phyloP scores from a whole-genome alignment of 2,329 filamentous ascomycete genomes.

The Aspergillus caelatus region DNA sequence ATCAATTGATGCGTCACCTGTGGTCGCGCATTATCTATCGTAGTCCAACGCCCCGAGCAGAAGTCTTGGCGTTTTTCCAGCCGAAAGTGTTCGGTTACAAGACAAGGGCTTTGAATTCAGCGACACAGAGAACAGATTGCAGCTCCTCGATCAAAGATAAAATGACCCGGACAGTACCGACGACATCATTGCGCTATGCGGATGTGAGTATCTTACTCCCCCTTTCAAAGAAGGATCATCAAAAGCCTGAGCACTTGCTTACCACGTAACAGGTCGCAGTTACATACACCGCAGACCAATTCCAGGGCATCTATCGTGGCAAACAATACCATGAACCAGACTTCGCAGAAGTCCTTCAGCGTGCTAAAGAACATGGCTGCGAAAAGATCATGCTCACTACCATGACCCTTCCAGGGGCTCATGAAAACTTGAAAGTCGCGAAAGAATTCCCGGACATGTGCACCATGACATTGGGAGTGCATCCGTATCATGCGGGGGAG shows the following conservation, averaged over 20 bases:
- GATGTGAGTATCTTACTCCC: conserved; percentile 13
- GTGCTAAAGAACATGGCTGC: conserved; percentile 24
- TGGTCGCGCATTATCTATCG: not conserved
- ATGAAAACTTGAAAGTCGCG: conserved; percentile 45
- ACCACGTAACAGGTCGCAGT: conserved; percentile 27
- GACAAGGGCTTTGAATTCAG: not conserved
- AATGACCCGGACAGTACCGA: not conserved
- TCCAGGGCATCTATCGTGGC: conserved; percentile 54
- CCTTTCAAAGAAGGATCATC: not conserved
- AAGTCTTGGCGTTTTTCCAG: not conserved
- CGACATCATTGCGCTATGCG: conserved; percentile 8
- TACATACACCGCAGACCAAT: conserved; percentile 41
- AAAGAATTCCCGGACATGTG: conserved; percentile 37
- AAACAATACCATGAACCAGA: conserved; percentile 54
- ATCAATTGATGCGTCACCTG: not conserved
- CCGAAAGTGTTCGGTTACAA: not conserved
- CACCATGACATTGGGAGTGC: conserved; percentile 53
- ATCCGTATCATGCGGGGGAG: conserved; percentile 55
- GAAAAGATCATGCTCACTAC: conserved; percentile 33
- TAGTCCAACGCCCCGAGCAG: not conserved
- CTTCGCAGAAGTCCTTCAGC: conserved; percentile 36
- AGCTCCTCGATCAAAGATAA: not conserved
- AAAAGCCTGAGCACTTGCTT: not conserved
- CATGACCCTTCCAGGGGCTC: conserved; percentile 46
- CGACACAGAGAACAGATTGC: not conserved